Evolutionary conservation across 805 yeast species (phyloP), one percentile per base, ranked within the genome.

Genomic region (Candida gorgasii): DNA sequence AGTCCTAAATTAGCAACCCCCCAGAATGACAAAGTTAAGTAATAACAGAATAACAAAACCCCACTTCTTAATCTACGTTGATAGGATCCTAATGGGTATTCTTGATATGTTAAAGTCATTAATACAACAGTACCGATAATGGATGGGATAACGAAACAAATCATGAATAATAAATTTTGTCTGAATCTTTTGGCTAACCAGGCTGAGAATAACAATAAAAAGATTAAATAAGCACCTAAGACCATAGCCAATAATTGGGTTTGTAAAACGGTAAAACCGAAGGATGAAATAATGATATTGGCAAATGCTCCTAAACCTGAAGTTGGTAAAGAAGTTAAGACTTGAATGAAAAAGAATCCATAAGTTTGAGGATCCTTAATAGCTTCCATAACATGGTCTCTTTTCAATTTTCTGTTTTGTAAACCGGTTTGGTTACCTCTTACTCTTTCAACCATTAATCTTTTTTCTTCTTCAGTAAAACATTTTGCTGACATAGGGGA

Each of bases 1-100:
- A 78, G 79, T 23, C 80, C 67, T 44, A 80, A 67, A 3, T 84
- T 77, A 43, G 77, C 79, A 42, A 77, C 67, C 58, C 80, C 69
- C 31, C 80, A 73, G 36, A 84, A 72, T 50, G 82, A 67, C 72
- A 79, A 67, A 33, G 73, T 63, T 53, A 75, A 51, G 50, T 78
- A 77, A 36, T 78, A 65, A 5, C 77, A 69, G 40, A 77, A 58
- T 42, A 79, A 47, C 15, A 46, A 40, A 1, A 43, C 50, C 4
- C 47, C 50, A 13, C 45, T 39, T 30, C 50, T 36, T 12, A 46
- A 28, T 27, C 32, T 43, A 18, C 27, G 22, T 20, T 43, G 36
- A 28, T 46, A 37, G 43, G 74, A 69, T 20, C 78, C 81, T 7
- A 73, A 63, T 39, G 59, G 67, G 47, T 49, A 53, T 31, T 62